Evolutionary conservation across 1,284 basidiomycete species (phyloP), one percentile per base, ranked within the genome.

Genomic region (Cutaneotrichosporon cyanovorans): DNA sequence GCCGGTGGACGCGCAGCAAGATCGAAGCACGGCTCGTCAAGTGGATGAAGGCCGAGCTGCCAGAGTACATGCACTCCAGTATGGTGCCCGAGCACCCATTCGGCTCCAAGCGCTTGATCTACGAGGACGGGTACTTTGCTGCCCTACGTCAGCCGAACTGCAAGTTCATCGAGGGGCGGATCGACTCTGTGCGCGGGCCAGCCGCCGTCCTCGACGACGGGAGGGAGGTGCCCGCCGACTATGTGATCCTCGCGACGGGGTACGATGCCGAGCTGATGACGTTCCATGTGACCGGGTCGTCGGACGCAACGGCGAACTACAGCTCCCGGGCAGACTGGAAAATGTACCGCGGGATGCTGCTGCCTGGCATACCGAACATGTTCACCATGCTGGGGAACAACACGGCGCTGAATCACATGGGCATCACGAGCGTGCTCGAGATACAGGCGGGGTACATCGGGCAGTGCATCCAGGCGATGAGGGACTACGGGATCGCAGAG

Each of bases 311-410:
- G 25, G 19, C 15, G 4, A 43, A 32, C 36, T 41, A 44, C 46
- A 42, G 30, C 6, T 34, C 37, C 34, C 35, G 37, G 30, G 40
- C 43, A 7, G 44, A 49, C 44, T 19, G 40, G 33, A 39, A 30
- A 14, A 40, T 35, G 32, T 53, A 53, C 42, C 51, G 46, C 42
- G 51, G 47, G 18, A 36, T 48, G 14, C 40, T 40, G 12, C 33
- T 48, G 19, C 53, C 58, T 1, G 50, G 52, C 2, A 46, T 59
- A 12, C 63, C 61, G 11, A 65, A 65, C 50, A 46, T 48, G 31
- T 61, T 53, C 46, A 43, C 50, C 7, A 42, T 60, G 31, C 55
- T 63, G 11, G 61, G 61, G 18, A 48, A 55, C 46, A 63, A 65
- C 50, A 49, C 48, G 20, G 55, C 53, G 8, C 41, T 61, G 5